phyloP scores from a whole-genome alignment of 768 basidiomycete species.

The Leccinum barrowsii region DNA sequence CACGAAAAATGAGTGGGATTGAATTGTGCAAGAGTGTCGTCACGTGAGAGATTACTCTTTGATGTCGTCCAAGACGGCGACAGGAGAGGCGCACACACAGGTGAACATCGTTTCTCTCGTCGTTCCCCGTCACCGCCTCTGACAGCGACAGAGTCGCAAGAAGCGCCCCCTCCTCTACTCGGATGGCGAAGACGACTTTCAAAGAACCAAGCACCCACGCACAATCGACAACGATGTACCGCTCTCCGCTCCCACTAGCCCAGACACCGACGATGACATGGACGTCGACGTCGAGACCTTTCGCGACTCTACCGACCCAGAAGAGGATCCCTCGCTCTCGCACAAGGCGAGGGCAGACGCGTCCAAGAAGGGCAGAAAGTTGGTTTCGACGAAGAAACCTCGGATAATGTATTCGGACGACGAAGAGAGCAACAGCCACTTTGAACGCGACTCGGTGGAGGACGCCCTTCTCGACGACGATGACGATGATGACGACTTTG shows the following conservation, averaged over 20 bases:
- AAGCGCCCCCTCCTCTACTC: constrained; percentile 34
- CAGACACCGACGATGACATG: constrained; percentile 42
- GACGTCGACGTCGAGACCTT: constrained; percentile 41
- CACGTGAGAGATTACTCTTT: constrained; percentile 5
- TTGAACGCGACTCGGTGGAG: constrained; percentile 24
- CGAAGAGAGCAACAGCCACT: constrained; percentile 25
- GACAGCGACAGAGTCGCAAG: constrained; percentile 19
- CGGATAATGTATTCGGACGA: constrained; percentile 29
- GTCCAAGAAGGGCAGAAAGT: constrained; percentile 17
- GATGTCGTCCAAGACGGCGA: constrained; percentile 18
- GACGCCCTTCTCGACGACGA: constrained; percentile 25
- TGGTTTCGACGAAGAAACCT: constrained; percentile 13
- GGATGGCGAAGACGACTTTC: constrained; percentile 36
- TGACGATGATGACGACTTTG: constrained; percentile 26
- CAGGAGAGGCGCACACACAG: constrained; percentile 16
- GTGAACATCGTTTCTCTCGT: constrained; percentile 12
- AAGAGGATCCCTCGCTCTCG: background rate
- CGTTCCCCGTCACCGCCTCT: constrained; percentile 1
- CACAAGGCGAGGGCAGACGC: constrained; percentile 4
- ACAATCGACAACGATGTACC: constrained; percentile 29
- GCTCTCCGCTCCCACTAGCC: constrained; percentile 30
- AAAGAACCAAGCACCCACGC: constrained; percentile 24
- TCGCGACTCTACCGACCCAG: too few relatives aligned
- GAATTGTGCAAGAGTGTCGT: background rate
- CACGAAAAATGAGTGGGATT: too few relatives aligned